A percentile compares a stretch with the other conserved stretches of the same genome.
Conservation (phyloP, 164 flowering plant species). For the Akebia trifoliata region DNA sequence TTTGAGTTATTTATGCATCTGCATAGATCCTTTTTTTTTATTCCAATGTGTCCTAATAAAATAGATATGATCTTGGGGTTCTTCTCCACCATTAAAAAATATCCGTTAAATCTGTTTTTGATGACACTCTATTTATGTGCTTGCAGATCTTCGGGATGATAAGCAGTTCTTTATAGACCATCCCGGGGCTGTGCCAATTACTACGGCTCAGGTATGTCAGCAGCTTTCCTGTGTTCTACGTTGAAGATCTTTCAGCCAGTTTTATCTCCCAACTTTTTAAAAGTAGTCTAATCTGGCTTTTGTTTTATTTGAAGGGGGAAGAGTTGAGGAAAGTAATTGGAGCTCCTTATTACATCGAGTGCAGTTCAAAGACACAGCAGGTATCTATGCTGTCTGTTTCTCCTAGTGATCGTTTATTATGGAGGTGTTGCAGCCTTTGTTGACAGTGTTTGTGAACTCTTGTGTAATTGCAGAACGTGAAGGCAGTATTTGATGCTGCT, state of each 20-base stretch:
- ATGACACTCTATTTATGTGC: background rate
- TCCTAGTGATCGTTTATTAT: background rate
- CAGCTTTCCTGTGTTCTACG: background rate
- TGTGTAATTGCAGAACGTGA: constrained; percentile 59
- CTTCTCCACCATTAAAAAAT: background rate
- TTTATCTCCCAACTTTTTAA: background rate
- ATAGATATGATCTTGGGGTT: background rate
- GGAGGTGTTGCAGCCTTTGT: background rate
- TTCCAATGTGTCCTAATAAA: too few relatives aligned
- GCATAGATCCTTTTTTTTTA: too few relatives aligned
- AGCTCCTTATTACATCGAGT: constrained; percentile 76
- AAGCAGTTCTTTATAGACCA: constrained; percentile 77
- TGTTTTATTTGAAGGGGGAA: constrained; percentile 53
- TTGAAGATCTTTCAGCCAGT: background rate
- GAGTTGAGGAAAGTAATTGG: constrained; percentile 78
- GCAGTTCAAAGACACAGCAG: constrained; percentile 88
- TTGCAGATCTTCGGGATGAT: constrained; percentile 87
- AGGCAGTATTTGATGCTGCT: constrained; percentile 89
- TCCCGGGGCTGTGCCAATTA: constrained; percentile 84
- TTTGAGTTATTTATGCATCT: too few relatives aligned
- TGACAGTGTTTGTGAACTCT: background rate
- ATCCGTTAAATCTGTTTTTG: background rate
- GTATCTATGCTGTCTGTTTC: constrained; percentile 17
- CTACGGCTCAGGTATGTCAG: constrained; percentile 59
- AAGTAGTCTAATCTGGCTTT: background rate